Evolutionary conservation across 2,329 filamentous ascomycete genomes (phyloP), one percentile per base, ranked within the genome.

Genomic region (Fusarium longipes): DNA sequence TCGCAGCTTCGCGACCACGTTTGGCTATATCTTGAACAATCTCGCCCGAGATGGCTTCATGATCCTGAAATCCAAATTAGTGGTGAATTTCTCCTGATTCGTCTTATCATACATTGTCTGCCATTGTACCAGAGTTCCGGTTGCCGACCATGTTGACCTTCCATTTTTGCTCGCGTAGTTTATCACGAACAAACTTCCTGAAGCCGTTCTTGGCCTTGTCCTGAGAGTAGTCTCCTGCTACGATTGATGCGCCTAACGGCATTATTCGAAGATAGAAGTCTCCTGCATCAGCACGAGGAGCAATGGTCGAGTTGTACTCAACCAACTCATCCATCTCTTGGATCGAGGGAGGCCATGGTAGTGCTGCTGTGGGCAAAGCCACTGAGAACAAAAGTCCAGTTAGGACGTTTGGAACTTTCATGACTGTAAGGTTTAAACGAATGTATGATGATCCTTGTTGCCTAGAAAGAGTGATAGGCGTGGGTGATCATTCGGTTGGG

Each of bases 71-170:
- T 17, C 1, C 8, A 11, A 11, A 12, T 52, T 5, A 52, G 20
- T 20, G 6, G 6, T 30, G 8, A 7, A 3, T 4, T 9, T 27
- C 7, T 25, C 1, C 2, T 2, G 2, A 3, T 8, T 30, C 8
- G 10, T 11, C 11, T 18, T 8, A 43, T 33, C 49, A 35, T 18
- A 52, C 49, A 17, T 33, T 52, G 15, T 52, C 49, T 52, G 49
- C 27, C 49, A 52, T 52, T 8, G 7, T 17, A 20, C 49, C 49
- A 5, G 27, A 33, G 18, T 52, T 52, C 6, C 11, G 20, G 9
- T 18, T 30, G 8, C 49, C 49, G 33, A 52, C 49, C 49, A 52
- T 52, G 6, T 52, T 52, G 22, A 52, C 49, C 18, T 52, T 43
- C 49, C 49, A 52, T 42, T 30, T 40, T 2, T 33, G 49, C 10